Evolutionary conservation across 257 asterid genomes (phyloP).

Genomic region (Jaltomata sinuosa): DNA sequence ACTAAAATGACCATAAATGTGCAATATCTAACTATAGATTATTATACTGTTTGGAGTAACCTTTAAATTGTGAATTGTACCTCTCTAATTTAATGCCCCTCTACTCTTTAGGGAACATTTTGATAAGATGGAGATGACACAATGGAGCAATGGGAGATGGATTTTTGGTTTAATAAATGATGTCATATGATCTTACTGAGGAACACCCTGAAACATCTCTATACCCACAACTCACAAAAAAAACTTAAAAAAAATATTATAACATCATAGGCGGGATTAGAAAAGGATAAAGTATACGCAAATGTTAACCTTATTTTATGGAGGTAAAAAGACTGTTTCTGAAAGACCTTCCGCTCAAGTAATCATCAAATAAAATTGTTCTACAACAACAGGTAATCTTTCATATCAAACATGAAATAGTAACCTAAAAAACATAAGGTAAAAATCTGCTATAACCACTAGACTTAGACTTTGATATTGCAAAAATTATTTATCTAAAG

Average conservation of each 20-base stretch:
- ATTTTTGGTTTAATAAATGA: slow-evolving; percentile 21
- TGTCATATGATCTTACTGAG: not conserved
- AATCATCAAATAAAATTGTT: not conserved
- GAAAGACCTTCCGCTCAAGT: too few relatives aligned
- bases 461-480: too few relatives aligned
- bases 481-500: not conserved
- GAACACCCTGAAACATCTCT: not conserved
- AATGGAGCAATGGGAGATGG: slow-evolving; percentile 31
- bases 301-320: accelerated
- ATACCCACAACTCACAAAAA: not conserved
- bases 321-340: not conserved
- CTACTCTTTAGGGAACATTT: slow-evolving; percentile 44
- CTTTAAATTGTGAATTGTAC: slow-evolving; percentile 28
- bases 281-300: not conserved
- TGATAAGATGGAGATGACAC: slow-evolving; percentile 30
- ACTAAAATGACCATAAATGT: slow-evolving; percentile 16
- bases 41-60: slow-evolving; percentile 13
- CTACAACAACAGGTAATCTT: too few relatives aligned
- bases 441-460: not conserved
- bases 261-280: not conserved
- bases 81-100: slow-evolving; percentile 33
- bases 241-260: not conserved
- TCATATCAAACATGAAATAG: not conserved
- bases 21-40: slow-evolving; percentile 23
- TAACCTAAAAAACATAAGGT: not conserved